Conservation (phyloP, 2,329 filamentous ascomycete genomes). For the Fusarium virguliforme region DNA sequence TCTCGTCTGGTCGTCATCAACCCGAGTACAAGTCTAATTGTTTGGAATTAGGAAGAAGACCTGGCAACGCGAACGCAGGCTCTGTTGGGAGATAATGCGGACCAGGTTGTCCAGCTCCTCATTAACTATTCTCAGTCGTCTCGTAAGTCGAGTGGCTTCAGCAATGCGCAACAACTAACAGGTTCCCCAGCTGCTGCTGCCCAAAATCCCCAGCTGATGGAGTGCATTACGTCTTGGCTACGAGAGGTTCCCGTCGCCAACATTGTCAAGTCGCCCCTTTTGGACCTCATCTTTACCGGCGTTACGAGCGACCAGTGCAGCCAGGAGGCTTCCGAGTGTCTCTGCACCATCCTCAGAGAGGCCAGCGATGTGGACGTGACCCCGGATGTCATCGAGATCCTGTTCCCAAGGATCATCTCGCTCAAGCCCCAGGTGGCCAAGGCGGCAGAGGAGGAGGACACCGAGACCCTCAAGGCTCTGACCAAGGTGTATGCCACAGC, state of each 20-base stretch:
- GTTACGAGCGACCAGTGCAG: constrained; percentile 84
- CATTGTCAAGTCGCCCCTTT: constrained; percentile 87
- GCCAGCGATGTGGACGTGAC: constrained; percentile 95
- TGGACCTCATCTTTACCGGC: constrained; percentile 85
- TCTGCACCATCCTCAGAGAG: constrained; percentile 92
- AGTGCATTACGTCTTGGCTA: constrained; percentile 97
- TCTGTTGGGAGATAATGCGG: constrained; percentile 90
- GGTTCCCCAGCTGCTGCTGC: constrained; percentile 75
- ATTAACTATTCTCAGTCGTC: constrained; percentile 94
- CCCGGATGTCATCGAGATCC: constrained; percentile 82
- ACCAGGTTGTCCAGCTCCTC: constrained; percentile 88
- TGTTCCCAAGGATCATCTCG: constrained; percentile 86
- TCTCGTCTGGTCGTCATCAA: constrained; percentile 57
- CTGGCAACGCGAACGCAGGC: constrained; percentile 88
- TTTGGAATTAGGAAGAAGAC: constrained; percentile 89
- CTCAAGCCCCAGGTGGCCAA: constrained; percentile 83
- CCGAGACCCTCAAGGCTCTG: constrained; percentile 87
- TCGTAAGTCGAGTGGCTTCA: constrained; percentile 68
- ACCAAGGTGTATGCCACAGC: constrained; percentile 94
- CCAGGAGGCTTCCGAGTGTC: constrained; percentile 90
- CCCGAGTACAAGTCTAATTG: constrained; percentile 58
- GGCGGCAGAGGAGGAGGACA: constrained; percentile 84
- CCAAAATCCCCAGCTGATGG: constrained; percentile 90
- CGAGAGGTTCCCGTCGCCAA: constrained; percentile 89
- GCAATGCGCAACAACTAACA: constrained; percentile 36